These are phyloP conservation scores for Entomortierella parvispora DNA, from an alignment of 192 early-diverging fungal genomes.

Conservation along the genomic window DNA sequence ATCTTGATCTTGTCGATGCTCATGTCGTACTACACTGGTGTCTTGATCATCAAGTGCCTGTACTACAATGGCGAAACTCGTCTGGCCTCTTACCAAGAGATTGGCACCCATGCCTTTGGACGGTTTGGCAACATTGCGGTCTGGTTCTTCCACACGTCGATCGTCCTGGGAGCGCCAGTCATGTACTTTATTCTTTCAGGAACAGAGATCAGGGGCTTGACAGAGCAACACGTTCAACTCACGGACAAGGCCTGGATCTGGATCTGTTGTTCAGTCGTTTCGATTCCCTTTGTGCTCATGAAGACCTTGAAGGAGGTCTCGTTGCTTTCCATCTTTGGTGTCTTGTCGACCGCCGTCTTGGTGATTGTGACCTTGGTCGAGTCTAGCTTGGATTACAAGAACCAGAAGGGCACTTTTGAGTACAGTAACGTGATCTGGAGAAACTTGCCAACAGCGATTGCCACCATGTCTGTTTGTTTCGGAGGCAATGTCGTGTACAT, in stretches of 20 bases:
- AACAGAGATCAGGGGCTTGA: constrained; percentile 64
- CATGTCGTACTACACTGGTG: constrained; percentile 78
- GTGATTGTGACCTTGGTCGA: constrained; percentile 66
- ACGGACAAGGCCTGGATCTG: constrained; percentile 65
- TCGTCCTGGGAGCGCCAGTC: constrained; percentile 61
- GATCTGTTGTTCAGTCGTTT: constrained; percentile 60
- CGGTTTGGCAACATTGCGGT: constrained; percentile 56
- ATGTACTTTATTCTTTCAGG: constrained; percentile 74
- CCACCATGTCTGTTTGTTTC: constrained; percentile 73
- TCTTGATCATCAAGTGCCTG: constrained; percentile 71
- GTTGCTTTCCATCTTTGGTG: constrained; percentile 68
- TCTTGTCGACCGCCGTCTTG: constrained; percentile 67
- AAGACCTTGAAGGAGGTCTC: constrained; percentile 78
- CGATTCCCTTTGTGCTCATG: constrained; percentile 71
- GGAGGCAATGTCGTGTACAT: constrained; percentile 79
- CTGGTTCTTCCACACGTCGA: constrained; percentile 64
- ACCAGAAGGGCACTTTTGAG: constrained; percentile 48
- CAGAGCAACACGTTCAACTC: constrained; percentile 52
- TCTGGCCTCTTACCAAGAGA: constrained; percentile 69
- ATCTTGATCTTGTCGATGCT: constrained; percentile 74
- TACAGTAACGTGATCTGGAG: constrained; percentile 55
- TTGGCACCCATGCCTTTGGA: constrained; percentile 69
- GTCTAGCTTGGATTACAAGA: constrained; percentile 58
- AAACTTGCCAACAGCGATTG: constrained; percentile 70
- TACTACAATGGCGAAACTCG: constrained; percentile 62